phyloP scores from a whole-genome alignment of 139 green algal genomes.

The Limnomonas spitsbergensis region DNA sequence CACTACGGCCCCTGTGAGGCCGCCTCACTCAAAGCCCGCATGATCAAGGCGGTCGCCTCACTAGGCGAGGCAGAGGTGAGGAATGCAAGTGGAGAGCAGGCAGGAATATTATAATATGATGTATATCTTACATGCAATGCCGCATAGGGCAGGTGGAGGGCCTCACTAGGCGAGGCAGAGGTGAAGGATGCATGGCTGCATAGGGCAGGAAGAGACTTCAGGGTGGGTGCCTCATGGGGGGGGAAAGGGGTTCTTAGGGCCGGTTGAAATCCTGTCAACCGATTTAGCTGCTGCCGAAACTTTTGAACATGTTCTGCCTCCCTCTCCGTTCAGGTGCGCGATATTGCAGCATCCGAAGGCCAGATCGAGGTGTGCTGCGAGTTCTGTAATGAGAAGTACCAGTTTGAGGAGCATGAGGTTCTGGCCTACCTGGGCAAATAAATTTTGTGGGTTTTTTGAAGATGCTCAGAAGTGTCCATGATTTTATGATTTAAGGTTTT shows the following conservation, averaged over 20 bases:
- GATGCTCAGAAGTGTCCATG: too few species aligned
- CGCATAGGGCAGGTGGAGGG: constrained; percentile 70
- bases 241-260: too few species aligned
- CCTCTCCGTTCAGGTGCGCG: constrained; percentile 37
- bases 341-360: constrained; percentile 72
- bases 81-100: too few species aligned
- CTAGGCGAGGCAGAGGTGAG: constrained; percentile 59
- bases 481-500: too few species aligned
- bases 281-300: too few species aligned
- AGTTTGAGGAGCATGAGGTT: constrained; percentile 59
- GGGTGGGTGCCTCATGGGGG: too few species aligned
- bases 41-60: constrained; percentile 66
- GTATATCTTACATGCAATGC: constrained; percentile 47
- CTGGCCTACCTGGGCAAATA: constrained; percentile 15
- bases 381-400: constrained; percentile 66
- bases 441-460: too few species aligned
- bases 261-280: too few species aligned
- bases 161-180: constrained; percentile 56
- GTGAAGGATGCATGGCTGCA: too few species aligned
- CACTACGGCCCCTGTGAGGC: constrained; percentile 78
- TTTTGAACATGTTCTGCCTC: too few species aligned
- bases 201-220: too few species aligned
- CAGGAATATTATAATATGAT: too few species aligned
- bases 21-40: constrained; percentile 55
- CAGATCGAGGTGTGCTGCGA: constrained; percentile 76